A percentile compares a stretch with the other conserved stretches of the same genome.
phyloP scores from a whole-genome alignment of 495 filamentous ascomycete species.

The Xylaria venustula region DNA sequence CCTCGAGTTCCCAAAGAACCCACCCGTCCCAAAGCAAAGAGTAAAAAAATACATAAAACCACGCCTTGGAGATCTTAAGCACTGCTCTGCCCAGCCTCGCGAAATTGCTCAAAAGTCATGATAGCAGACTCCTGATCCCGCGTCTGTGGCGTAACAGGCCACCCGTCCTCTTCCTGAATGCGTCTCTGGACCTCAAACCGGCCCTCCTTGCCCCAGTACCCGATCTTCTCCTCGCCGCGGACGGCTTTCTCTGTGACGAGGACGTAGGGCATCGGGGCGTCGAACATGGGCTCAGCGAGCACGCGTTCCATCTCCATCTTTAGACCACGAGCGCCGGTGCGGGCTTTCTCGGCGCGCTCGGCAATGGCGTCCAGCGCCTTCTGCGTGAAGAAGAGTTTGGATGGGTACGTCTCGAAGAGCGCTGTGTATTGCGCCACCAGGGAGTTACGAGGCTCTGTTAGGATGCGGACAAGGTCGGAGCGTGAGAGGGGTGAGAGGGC shows the following conservation, averaged over 20 bases:
- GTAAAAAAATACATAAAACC: background rate
- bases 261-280: constrained; percentile 66
- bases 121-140: constrained; percentile 16
- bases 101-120: constrained; percentile 34
- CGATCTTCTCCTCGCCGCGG: constrained; percentile 54
- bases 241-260: constrained; percentile 77
- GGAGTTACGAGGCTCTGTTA: constrained; percentile 88
- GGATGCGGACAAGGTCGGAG: constrained; percentile 75
- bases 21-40: background rate
- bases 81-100: constrained; percentile 45
- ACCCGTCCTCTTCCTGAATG: constrained; percentile 52
- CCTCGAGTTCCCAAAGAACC: background rate
- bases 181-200: constrained; percentile 52
- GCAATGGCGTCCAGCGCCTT: constrained; percentile 77
- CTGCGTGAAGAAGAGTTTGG: constrained; percentile 80
- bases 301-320: constrained; percentile 88
- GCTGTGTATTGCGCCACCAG: constrained; percentile 82
- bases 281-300: constrained; percentile 87
- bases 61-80: constrained; percentile 26
- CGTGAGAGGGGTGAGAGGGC: constrained; percentile 80
- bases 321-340: constrained; percentile 83
- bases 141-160: constrained; percentile 23
- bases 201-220: constrained; percentile 51
- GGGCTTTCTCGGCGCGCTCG: constrained; percentile 66
- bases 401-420: constrained; percentile 78